Conservation (phyloP, 257 asterid species). For the Echium plantagineum region DNA sequence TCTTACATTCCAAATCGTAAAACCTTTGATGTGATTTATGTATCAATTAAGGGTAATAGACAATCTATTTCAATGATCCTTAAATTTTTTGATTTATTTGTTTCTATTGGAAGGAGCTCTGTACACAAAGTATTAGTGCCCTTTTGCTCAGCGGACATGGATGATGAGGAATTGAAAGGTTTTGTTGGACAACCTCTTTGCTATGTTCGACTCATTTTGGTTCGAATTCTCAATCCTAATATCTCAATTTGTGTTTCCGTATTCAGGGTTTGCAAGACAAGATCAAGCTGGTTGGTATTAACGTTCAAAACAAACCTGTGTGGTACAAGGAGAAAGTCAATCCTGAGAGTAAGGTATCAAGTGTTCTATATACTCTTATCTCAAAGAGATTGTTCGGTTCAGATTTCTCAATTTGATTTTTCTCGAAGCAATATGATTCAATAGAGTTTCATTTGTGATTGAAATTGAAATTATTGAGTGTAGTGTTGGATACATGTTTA, state of each 20-base stretch:
- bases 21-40: too few relatives aligned
- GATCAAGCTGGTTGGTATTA: constrained; percentile 44
- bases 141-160: constrained; percentile 30
- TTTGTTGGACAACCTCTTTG: background rate
- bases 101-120: constrained; percentile 19
- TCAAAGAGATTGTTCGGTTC: too few relatives aligned
- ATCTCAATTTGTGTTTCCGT: background rate
- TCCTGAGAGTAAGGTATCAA: constrained; percentile 40
- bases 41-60: too few relatives aligned
- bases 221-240: background rate
- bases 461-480: too few relatives aligned
- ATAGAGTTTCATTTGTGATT: too few relatives aligned
- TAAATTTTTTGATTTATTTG: background rate
- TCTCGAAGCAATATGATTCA: too few relatives aligned
- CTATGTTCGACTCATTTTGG: background rate
- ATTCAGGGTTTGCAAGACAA: constrained; percentile 43
- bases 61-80: too few relatives aligned
- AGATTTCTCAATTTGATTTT: too few relatives aligned
- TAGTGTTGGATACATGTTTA: too few relatives aligned
- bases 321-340: constrained; percentile 69
- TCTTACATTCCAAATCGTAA: too few relatives aligned
- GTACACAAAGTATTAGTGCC: constrained; percentile 28
- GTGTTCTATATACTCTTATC: too few relatives aligned
- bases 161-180: constrained; percentile 30
- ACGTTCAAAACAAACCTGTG: constrained; percentile 42